Evolutionary conservation across 1,284 basidiomycete species (phyloP), one percentile per base, ranked within the genome.

Genomic region (Marasmius oreades): DNA sequence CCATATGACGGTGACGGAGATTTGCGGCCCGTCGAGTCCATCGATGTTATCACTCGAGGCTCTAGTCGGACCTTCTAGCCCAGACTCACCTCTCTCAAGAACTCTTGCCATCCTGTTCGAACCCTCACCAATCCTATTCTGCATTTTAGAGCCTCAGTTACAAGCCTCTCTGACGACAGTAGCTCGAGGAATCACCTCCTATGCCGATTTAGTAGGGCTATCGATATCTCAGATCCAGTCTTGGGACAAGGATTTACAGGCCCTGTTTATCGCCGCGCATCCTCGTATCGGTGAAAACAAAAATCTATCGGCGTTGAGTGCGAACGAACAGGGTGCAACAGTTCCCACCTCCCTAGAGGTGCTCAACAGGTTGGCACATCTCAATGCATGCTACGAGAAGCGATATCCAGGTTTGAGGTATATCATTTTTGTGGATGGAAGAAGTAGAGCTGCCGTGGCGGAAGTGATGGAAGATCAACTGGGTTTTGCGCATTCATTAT

Each of bases 371-470:
- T 75, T 86, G 12, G 77, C 67, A 36, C 78, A 86, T 62, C 79
- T 96, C 51, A 96, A 96, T 64, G 76, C 73, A 6, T 81, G 84
- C 57, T 96, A 95, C 66, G 90, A 93, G 67, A 73, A 68, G 24
- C 73, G 74, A 52, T 96, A 86, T 65, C 86, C 89, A 0, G 85
- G 86, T 1, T 70, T 96, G 58, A 78, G 88, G 24, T 96, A 92
- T 67, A 90, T 95, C 71, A 95, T 93, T 2, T 96, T 95, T 66
- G 94, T 96, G 46, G 92, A 93, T 66, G 92, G 92, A 33, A 80
- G 94, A 56, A 80, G 82, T 55, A 77, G 93, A 47, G 78, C 80
- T 26, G 79, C 71, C 47, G 86, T 96, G 62, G 85, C 85, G 46
- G 78, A 84, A 60, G 92, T 94, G 71, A 85, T 96, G 79, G 91